Conservation (phyloP, 2,329 filamentous ascomycete genomes). For the Aspergillus costaricaensis region DNA sequence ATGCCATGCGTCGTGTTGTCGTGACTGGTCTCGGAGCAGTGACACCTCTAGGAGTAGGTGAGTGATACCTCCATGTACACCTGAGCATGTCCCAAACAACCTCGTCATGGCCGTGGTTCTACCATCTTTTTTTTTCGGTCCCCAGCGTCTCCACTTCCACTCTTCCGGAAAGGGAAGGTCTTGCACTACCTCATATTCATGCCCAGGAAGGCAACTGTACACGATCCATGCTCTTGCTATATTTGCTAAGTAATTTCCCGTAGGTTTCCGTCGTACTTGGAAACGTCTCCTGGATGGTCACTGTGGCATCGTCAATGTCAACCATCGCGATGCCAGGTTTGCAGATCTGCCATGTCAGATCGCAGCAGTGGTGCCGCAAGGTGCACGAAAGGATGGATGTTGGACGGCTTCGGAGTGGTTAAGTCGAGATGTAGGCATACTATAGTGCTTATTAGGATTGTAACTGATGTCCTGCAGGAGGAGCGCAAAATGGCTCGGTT, state of each 20-base stretch:
- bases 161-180: constrained; percentile 36
- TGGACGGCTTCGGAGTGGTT: constrained; percentile 51
- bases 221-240: constrained; percentile 5
- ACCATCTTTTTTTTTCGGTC: constrained; percentile 7
- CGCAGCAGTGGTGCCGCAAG: constrained; percentile 75
- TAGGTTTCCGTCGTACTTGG: constrained; percentile 76
- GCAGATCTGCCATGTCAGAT: constrained; percentile 77
- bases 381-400: constrained; percentile 45
- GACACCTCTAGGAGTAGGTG: constrained; percentile 78
- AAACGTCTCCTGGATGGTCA: constrained; percentile 74
- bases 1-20: constrained; percentile 65
- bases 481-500: constrained; percentile 85
- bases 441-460: background rate
- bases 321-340: constrained; percentile 64
- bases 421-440: constrained; percentile 40
- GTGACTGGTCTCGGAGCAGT: constrained; percentile 81
- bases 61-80: constrained; percentile 20
- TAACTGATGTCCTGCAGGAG: constrained; percentile 47
- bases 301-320: constrained; percentile 77
- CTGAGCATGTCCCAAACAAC: constrained; percentile 3
- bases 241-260: constrained; percentile 10
- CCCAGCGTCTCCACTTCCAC: constrained; percentile 29
- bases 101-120: constrained; percentile 1
- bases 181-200: constrained; percentile 23
- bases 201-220: constrained; percentile 21